Base-by-base conservation (phyloP, 768 basidiomycete genomes). In the Kwoniella heveanensis region DNA sequence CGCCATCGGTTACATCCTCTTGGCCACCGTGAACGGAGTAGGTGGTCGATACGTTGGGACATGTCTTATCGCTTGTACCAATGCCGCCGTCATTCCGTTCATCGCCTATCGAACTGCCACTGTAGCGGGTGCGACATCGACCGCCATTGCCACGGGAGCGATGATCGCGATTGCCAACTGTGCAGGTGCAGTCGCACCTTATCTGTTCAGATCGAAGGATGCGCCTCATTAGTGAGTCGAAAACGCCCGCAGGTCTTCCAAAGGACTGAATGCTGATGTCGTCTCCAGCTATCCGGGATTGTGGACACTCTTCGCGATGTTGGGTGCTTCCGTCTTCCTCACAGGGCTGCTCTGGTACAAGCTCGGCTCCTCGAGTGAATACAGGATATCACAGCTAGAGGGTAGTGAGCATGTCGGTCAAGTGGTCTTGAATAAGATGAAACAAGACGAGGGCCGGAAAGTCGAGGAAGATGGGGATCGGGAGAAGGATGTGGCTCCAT, bases 21-120 rank as follows among this genome's bases (percentile, higher is more conserved):
- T 78, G 22, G 72, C 72, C 1, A 53, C 66, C 0, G 71, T 71
- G 27, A 59, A 66, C 27, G 56, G 66, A 17, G 70, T 70, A 29
- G 69, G 56, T 0, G 77, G 66, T 3, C 49, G 77, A 24, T 76
- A 74, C 52, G 51, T 76, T 24, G 77, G 71, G 0, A 65, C 72
- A 8, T 72, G 66, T 54, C 60, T 76, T 37, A 74, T 78, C 37
- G 74, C 74, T 13, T 78, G 76, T 54, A 74, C 73, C 36, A 77
- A 77, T 55, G 65, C 72, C 0, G 74, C 77, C 2, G 71, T 76
- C 51, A 73, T 76, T 36, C 77, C 77, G 4, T 74, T 78, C 54
- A 60, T 73, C 50, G 72, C 69, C 2, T 70, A 64, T 39, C 64
- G 66, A 25, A 70, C 72, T 2, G 72, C 77, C 0, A 78, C 72